Base-by-base conservation (phyloP, 495 filamentous ascomycete genomes). In the Pseudoneurospora amorphoporcata region DNA sequence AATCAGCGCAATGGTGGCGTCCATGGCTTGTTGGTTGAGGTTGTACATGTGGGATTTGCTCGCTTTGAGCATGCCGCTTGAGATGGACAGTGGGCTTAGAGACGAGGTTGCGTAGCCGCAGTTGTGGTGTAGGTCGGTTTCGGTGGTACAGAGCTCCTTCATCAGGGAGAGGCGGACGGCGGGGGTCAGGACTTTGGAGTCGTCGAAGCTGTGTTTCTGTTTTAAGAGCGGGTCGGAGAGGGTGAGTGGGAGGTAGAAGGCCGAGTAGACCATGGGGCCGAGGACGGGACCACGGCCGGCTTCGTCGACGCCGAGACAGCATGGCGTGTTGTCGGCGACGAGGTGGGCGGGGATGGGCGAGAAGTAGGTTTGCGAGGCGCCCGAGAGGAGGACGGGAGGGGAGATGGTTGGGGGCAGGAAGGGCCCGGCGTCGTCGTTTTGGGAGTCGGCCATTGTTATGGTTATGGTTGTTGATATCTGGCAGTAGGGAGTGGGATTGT, bases 11-110 rank as follows among this genome's bases (percentile, higher is more conserved):
- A 96, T 87, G 1, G 95, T 99, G 0, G 95, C 94, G 82, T 99
- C 95, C 87, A 97, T 91, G 2, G 95, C 95, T 81, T 98, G 95
- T n/a, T 94, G 94, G 82, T 99, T 99, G 71, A 99, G 86, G 78
- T 99, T 99, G 82, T 97, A 97, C 29, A 65, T 65, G 2, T 74
- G 68, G 0, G 85, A 83, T 4, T 85, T 87, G 0, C 81, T 75
- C 14, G 93, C 85, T 38, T 86, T 85, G 79, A 97, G 87, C 91
- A 97, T 96, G 69, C 90, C 89, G 2, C 92, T 86, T 23, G 87
- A 87, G 70, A 97, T 97, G 80, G 95, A 92, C 42, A 92, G 88
- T 16, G 94, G 92, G 4, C 94, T 97, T 71, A 98, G 90, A 14
- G 90, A 82, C 6, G 90, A 88, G 6, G 91, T 88, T 10, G 93